Evolutionary conservation across 352 stramenopile genomes (phyloP), one percentile per base, ranked within the genome.

Genomic region (Albugo candida): DNA sequence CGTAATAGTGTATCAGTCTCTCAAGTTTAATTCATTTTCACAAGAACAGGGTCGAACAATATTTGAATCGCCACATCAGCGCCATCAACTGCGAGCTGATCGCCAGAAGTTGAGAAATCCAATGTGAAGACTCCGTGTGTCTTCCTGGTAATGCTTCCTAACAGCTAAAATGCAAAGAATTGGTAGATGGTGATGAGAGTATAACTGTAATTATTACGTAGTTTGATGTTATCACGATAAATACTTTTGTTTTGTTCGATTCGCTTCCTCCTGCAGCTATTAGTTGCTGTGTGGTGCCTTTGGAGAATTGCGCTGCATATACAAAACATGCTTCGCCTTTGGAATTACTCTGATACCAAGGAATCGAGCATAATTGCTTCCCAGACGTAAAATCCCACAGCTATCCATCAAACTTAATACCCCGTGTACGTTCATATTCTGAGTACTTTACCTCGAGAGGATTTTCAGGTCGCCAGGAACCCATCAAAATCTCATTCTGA

Each of bases 201-300:
- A 31, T 10, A 10, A 31, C n/a, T 31, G 24, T 31, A 31, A 31
- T 31, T 31, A 13, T 16, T 19, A 18, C 36, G 3, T 36, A 65
- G 54, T 52, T 68, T 72, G 56, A 85, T 85, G 19, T 49, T 51
- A 41, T 65, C 53, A 36, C 79, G 75, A 55, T 93, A 87, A 47
- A 94, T 13, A 95, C 77, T 47, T 93, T 92, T 40, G 81, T 79
- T 56, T 95, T 81, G 58, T 95, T 94, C 19, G 75, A 83, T 11
- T 78, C 79, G 45, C 77, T 93, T 17, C 83, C 82, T 37, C 83
- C 83, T 5, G 77, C 83, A 2, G 75, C 80, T 44, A 94, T 78
- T 14, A 93, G 70, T 44, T 80, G 56, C 34, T 63, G 62, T 24
- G 55, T 59, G n/a, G 57, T 66, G 14, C 63, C 73, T 38, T 87